Percentiles rank a stretch among this genome's conserved stretches.
Evolutionary conservation across 768 basidiomycete species (phyloP).

Genomic region (Fomitopsis serialis): DNA sequence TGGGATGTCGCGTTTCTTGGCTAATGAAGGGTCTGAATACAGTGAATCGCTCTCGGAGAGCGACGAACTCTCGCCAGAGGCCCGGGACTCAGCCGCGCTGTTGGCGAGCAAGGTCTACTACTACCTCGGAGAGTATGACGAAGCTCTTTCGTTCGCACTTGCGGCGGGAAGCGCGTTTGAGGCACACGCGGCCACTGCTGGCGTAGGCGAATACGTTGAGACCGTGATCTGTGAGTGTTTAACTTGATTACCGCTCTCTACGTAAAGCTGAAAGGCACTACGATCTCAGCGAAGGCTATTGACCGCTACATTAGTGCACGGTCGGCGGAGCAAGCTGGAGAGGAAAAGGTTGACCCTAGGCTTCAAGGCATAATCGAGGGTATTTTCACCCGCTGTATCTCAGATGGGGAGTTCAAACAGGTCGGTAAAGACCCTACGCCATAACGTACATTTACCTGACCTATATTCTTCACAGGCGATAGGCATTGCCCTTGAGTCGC

Average conservation of each 20-base stretch:
- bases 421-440: constrained; percentile 32
- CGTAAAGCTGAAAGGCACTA: neutral
- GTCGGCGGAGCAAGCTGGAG: constrained; percentile 45
- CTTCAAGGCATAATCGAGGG: constrained; percentile 83
- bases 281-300: constrained; percentile 78
- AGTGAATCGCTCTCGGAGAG: constrained; percentile 92
- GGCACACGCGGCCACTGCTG: constrained; percentile 54
- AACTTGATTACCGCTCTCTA: neutral
- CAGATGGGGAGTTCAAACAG: constrained; percentile 89
- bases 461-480: constrained; percentile 57
- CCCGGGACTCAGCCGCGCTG: constrained; percentile 81
- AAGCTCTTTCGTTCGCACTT: constrained; percentile 92
- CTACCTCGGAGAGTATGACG: constrained; percentile 92
- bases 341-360: constrained; percentile 69
- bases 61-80: constrained; percentile 63
- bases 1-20: neutral
- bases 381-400: constrained; percentile 81
- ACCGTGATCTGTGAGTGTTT: constrained; percentile 82
- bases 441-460: constrained; percentile 3
- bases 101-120: constrained; percentile 98
- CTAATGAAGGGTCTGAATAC: constrained; percentile 8
- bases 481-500: constrained; percentile 91
- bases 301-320: constrained; percentile 85
- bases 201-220: constrained; percentile 85
- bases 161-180: constrained; percentile 87